These are phyloP conservation scores for Phlyctochytrium planicorne DNA, from an alignment of 192 early-diverging fungal species.

Conservation along the genomic window DNA sequence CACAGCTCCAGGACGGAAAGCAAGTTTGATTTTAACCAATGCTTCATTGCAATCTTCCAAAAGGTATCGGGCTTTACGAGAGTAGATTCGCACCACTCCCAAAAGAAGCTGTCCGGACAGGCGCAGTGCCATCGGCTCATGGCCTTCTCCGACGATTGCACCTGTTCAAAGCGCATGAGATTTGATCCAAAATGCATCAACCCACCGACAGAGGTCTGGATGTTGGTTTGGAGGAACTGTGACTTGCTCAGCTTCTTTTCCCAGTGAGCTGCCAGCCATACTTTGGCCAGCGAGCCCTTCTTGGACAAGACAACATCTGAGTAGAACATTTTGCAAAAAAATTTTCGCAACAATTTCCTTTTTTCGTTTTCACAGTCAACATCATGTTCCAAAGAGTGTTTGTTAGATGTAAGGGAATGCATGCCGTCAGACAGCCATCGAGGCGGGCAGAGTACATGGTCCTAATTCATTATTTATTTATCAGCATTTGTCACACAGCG, in stretches of 20 bases:
- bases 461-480: too few relatives aligned
- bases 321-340: conserved; percentile 54
- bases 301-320: conserved; percentile 43
- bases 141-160: conserved; percentile 75
- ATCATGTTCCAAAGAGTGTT: too few relatives aligned
- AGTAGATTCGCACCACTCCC: conserved; percentile 93
- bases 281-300: conserved; percentile 84
- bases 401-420: too few relatives aligned
- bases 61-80: conserved; percentile 92
- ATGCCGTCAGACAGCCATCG: too few relatives aligned
- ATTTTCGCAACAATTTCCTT: too few relatives aligned
- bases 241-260: conserved; percentile 95
- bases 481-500: too few relatives aligned
- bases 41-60: conserved; percentile 98
- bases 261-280: conserved; percentile 98
- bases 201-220: conserved; percentile 79
- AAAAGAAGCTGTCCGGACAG: conserved; percentile 95
- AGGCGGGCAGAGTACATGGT: too few relatives aligned
- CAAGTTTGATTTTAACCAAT: conserved; percentile 90
- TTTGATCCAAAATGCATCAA: conserved; percentile 9
- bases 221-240: conserved; percentile 93
- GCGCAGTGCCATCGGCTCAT: conserved; percentile 87
- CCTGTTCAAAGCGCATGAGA: conserved; percentile 44
- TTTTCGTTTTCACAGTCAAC: conserved; percentile 1
- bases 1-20: conserved; percentile 76